phyloP scores from a whole-genome alignment of 192 early-diverging fungal species.

The Podila epigama region DNA sequence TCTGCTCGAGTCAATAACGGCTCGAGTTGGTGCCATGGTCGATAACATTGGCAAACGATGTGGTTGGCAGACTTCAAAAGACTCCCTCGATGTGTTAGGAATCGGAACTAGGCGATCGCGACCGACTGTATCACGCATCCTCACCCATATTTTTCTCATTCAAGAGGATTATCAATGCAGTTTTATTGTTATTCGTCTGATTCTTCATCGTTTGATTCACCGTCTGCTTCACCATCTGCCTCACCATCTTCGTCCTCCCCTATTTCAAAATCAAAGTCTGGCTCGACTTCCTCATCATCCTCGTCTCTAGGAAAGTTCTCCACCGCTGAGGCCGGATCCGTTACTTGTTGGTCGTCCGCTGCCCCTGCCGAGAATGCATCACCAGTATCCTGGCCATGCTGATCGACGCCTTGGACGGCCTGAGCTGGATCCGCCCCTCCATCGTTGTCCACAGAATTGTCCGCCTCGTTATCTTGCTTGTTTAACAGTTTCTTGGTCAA shows the following conservation, averaged over 20 bases:
- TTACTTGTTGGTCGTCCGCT: conserved; percentile 4
- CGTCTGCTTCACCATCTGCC: not conserved
- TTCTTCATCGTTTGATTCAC: not conserved
- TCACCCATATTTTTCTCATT: too few relatives aligned
- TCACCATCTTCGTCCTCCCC: too few relatives aligned
- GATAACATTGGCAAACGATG: too few relatives aligned
- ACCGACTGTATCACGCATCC: too few relatives aligned
- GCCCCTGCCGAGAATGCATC: not conserved
- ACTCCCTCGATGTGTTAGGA: too few relatives aligned
- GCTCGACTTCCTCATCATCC: conserved; percentile 1
- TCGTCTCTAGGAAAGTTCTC: not conserved
- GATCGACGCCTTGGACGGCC: not conserved
- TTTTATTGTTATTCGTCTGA: too few relatives aligned
- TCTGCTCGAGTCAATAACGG: too few relatives aligned
- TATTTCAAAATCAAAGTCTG: conserved; percentile 11
- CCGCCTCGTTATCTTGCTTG: not conserved
- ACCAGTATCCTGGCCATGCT: not conserved
- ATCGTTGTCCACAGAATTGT: not conserved
- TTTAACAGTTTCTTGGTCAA: not conserved
- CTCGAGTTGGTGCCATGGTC: too few relatives aligned
- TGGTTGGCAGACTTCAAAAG: too few relatives aligned
- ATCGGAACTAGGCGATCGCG: too few relatives aligned
- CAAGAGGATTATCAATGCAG: too few relatives aligned
- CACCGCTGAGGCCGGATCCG: conserved; percentile 3
- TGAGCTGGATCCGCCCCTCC: not conserved